These are phyloP conservation scores for Furcasterigmium furcatum DNA, from an alignment of 2,329 filamentous ascomycete species.

Conservation along the genomic window DNA sequence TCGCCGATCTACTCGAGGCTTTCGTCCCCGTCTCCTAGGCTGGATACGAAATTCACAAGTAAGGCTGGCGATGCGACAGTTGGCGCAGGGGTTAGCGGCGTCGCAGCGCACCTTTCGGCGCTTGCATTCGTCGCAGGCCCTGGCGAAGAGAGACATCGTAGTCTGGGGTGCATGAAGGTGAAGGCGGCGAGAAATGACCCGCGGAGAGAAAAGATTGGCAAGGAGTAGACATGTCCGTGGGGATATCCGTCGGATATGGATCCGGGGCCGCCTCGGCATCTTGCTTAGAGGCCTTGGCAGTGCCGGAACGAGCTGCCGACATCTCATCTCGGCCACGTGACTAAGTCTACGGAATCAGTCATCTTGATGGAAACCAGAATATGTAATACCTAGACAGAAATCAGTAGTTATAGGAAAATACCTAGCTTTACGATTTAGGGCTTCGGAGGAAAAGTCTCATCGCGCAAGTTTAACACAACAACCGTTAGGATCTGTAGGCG, in stretches of 20 bases:
- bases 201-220: background rate
- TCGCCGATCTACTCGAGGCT: background rate
- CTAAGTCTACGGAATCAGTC: too few relatives aligned
- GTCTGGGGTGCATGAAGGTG: background rate
- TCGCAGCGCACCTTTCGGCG: background rate
- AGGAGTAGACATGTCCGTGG: background rate
- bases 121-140: constrained; percentile 1
- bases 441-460: too few relatives aligned
- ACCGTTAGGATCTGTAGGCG: too few relatives aligned
- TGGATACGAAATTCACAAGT: background rate
- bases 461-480: too few relatives aligned
- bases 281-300: too few relatives aligned
- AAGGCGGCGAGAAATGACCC: background rate
- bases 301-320: too few relatives aligned
- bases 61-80: background rate
- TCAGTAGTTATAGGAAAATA: too few relatives aligned
- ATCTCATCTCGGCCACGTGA: too few relatives aligned
- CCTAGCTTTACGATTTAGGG: too few relatives aligned
- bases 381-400: too few relatives aligned
- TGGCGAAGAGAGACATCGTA: background rate
- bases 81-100: background rate
- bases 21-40: background rate
- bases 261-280: too few relatives aligned
- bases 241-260: background rate
- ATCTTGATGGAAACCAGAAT: too few relatives aligned